Base-by-base conservation (phyloP, 805 yeast species). In the Candida maris region DNA sequence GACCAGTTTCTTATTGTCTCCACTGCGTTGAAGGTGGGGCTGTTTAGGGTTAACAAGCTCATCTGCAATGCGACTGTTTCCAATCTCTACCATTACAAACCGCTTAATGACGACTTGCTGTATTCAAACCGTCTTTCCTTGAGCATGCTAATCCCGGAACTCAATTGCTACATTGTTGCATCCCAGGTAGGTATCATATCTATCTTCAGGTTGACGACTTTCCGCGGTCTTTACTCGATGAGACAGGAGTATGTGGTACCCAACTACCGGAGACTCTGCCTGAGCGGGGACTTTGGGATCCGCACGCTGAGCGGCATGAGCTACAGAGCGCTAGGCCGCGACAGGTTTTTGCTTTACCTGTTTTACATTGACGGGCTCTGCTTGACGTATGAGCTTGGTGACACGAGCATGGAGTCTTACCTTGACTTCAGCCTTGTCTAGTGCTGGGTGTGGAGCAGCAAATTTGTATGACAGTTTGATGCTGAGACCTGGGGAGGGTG, bases 61-160 rank as follows among this genome's bases (percentile, higher is more conserved):
- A 62, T 70, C 23, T 74, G 79, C 48, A 69, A 65, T 44, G 65
- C 75, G 4, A 65, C 75, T 1, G 68, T 76, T 1, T 54, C 64
- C 4, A 52, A 62, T 16, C 50, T 74, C 2, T 75, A 73, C 46
- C 46, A 41, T 13, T 51, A 42, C 35, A 46, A 37, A 16, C 67
- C 72, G 6, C 49, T 51, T 18, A 58, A 56, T 35, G 71, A 66
- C 10, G 73, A 66, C 15, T 49, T 50, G 24, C 30, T 42, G 5
- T 41, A 41, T 26, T 53, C 56, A 1, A 51, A 59, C 34, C 40
- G 68, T 19, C 35, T 61, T 5, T 59, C 62, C 7, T 29, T 63
- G 8, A 37, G 49, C 3, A 29, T 55, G 18, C 45, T 67, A 9
- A 62, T 72, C 5, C 69, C 70, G 0, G 65, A 62, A 30, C 37